Evolutionary conservation across 208 protist species (phyloP).

Genomic region (Acanthamoeba triangularis): DNA sequence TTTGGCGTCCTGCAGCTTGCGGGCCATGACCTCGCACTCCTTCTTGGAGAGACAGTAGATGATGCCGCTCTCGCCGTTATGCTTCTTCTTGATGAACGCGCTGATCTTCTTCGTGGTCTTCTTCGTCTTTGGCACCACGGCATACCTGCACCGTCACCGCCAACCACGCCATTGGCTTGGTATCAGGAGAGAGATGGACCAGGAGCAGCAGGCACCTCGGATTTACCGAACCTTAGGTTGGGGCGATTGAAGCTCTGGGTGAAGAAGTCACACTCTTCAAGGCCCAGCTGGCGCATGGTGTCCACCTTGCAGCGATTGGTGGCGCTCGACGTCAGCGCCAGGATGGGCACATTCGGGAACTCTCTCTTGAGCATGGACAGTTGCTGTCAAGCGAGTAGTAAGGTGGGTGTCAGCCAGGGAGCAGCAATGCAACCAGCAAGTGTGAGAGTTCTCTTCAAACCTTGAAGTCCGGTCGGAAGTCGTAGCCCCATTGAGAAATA

Average conservation of each 20-base stretch:
- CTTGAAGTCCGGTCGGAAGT: conserved; percentile 93
- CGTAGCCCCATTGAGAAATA: conserved; percentile 94
- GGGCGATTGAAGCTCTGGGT: conserved; percentile 88
- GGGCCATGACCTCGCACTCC: conserved; percentile 80
- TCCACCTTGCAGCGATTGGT: conserved; percentile 92
- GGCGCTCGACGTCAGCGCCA: conserved; percentile 93
- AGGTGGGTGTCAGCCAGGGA: not conserved
- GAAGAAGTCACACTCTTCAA: conserved; percentile 85
- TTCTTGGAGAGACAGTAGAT: conserved; percentile 92
- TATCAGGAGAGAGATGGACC: no score
- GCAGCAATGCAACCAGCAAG: not conserved
- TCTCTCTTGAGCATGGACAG: conserved; percentile 72
- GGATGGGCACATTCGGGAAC: conserved; percentile 74
- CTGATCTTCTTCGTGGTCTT: conserved; percentile 79
- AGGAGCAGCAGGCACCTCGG: not conserved
- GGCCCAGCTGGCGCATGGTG: conserved; percentile 89
- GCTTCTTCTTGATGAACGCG: conserved; percentile 77
- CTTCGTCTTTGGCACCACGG: not conserved
- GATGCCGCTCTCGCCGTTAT: conserved; percentile 88
- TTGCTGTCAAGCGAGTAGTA: conserved; percentile 48
- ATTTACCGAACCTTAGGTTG: conserved; percentile 80
- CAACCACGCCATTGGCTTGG: not conserved
- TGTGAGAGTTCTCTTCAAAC: conserved; percentile 80
- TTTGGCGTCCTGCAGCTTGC: conserved; percentile 16
- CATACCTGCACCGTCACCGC: not conserved